These are phyloP conservation scores for Pleurotus platypus DNA, from an alignment of 768 basidiomycete species.

Conservation along the genomic window DNA sequence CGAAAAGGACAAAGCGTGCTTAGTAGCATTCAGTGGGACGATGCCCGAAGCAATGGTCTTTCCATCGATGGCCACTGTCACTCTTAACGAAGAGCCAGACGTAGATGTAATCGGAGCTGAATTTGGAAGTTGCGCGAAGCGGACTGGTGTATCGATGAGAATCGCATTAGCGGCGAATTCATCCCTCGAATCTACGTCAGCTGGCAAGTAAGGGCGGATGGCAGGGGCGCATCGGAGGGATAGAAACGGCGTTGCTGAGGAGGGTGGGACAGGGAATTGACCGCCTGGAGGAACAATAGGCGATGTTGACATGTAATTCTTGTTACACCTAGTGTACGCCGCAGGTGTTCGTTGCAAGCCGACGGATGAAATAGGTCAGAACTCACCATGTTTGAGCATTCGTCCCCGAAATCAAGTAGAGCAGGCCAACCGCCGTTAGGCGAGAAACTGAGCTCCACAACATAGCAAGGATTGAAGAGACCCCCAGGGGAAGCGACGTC, in stretches of 20 bases:
- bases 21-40: conserved; percentile 51
- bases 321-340: conserved; percentile 43
- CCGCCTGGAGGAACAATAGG: conserved; percentile 46
- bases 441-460: background rate
- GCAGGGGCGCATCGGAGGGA: conserved; percentile 58
- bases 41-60: conserved; percentile 29
- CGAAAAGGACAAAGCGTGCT: conserved; percentile 45
- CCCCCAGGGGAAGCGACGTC: too few relatives aligned
- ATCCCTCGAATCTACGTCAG: conserved; percentile 38
- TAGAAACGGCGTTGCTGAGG: conserved; percentile 40
- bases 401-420: background rate
- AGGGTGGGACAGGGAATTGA: conserved; percentile 37
- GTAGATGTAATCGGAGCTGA: conserved; percentile 37
- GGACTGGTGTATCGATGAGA: conserved; percentile 50
- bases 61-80: conserved; percentile 43
- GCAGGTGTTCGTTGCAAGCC: too few relatives aligned
- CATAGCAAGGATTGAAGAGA: background rate
- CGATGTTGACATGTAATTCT: conserved; percentile 46
- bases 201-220: conserved; percentile 52
- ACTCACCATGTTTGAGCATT: conserved; percentile 5
- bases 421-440: background rate
- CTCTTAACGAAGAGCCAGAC: conserved; percentile 25
- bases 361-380: background rate
- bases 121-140: conserved; percentile 42
- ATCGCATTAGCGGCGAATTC: conserved; percentile 36